Percentiles rank a stretch among this genome's conserved stretches.
phyloP scores from a whole-genome alignment of 2,329 filamentous ascomycete genomes.

The Trichoderma breve region DNA sequence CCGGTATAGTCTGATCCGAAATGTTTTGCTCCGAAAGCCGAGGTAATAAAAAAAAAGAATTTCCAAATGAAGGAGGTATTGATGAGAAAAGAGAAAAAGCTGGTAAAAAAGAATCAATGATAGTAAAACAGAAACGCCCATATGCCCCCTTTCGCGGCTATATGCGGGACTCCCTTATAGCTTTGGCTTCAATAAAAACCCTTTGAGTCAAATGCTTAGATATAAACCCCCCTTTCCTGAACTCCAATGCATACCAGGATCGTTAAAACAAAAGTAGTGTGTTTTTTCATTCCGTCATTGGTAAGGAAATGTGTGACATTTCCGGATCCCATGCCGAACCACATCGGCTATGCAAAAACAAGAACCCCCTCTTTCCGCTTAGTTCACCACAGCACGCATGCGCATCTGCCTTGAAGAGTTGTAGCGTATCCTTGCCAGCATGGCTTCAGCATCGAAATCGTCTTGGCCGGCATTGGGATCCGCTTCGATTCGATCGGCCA shows the following conservation, averaged over 20 bases:
- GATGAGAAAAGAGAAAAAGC: not conserved
- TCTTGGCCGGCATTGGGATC: conserved; percentile 41
- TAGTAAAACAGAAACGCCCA: conserved; percentile 16
- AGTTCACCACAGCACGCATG: conserved; percentile 25
- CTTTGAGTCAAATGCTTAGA: conserved; percentile 18
- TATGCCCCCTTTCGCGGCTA: conserved; percentile 7
- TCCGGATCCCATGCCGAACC: conserved; percentile 9
- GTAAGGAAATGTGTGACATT: conserved; percentile 8
- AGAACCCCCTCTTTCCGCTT: not conserved
- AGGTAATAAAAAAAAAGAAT: not conserved
- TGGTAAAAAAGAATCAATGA: not conserved
- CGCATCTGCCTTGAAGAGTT: conserved; percentile 43
- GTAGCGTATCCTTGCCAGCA: conserved; percentile 41
- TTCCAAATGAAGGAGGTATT: conserved; percentile 10
- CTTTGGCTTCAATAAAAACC: conserved; percentile 5
- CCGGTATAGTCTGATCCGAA: not conserved
- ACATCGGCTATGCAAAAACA: conserved; percentile 12
- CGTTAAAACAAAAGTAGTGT: conserved; percentile 16
- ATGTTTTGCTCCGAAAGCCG: not conserved
- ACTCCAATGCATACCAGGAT: conserved; percentile 22
- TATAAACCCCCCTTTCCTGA: conserved; percentile 11
- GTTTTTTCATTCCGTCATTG: conserved; percentile 20
- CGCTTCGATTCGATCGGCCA: conserved; percentile 32
- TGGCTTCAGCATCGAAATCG: conserved; percentile 42
- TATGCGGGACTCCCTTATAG: conserved; percentile 16